phyloP scores from a whole-genome alignment of 2,329 filamentous ascomycete species.

The Metarhizium robertsii region DNA sequence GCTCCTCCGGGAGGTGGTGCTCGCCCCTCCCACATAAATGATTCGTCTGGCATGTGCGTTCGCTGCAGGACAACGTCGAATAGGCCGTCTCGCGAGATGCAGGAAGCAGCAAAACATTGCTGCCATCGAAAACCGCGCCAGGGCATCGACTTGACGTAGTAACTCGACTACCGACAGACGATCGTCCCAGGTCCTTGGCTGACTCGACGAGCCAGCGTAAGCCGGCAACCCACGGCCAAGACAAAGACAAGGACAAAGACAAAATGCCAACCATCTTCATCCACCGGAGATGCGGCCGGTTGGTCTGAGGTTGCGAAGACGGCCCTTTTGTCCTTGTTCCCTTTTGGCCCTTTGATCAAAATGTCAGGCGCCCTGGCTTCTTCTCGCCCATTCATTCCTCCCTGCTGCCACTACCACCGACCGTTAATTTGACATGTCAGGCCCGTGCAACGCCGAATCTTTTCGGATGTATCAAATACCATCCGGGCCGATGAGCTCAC shows the following conservation, averaged over 20 bases:
- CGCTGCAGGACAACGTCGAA: not conserved
- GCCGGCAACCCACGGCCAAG: not conserved
- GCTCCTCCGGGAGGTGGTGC: too few relatives aligned
- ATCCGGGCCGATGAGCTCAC: not conserved
- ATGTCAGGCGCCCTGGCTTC: not conserved
- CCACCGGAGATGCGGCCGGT: too few relatives aligned
- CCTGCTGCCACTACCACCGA: not conserved
- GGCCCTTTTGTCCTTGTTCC: not conserved
- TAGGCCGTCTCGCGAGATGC: not conserved
- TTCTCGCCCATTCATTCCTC: not conserved
- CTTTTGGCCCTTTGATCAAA: not conserved
- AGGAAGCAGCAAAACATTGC: not conserved
- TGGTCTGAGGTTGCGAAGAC: too few relatives aligned
- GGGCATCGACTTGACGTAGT: not conserved
- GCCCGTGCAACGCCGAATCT: constrained; percentile 3
- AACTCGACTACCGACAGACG: not conserved
- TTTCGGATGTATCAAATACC: not conserved
- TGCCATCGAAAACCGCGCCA: not conserved
- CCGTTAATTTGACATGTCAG: not conserved
- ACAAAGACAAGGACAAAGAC: not conserved
- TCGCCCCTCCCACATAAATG: not conserved
- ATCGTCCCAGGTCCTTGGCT: not conserved
- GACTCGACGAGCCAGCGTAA: not conserved
- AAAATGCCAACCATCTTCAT: too few relatives aligned
- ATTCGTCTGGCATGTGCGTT: too few relatives aligned